Conservation (phyloP, 345 rosid species). For the Dovyalis caffra region DNA sequence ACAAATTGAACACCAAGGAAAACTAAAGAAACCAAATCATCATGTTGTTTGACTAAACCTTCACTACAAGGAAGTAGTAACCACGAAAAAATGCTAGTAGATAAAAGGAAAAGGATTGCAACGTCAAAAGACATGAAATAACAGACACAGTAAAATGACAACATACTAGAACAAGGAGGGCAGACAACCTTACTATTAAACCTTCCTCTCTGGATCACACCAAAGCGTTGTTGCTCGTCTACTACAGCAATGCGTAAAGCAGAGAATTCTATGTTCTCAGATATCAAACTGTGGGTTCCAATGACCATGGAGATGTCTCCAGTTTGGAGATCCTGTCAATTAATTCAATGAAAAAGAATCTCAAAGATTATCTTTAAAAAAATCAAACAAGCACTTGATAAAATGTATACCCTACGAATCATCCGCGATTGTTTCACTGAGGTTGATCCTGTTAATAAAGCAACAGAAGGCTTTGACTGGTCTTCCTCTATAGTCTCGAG, state of each 20-base stretch:
- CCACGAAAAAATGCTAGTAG: neutral
- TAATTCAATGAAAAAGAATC: conserved; percentile 23
- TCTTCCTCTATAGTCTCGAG: conserved; percentile 61
- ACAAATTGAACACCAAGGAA: too few relatives aligned
- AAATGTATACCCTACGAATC: conserved; percentile 72
- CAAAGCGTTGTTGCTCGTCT: conserved; percentile 98
- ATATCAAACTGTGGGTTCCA: conserved; percentile 93
- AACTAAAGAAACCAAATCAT: neutral
- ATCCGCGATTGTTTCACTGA: conserved; percentile 72
- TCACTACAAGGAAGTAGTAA: neutral
- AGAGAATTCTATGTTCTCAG: conserved; percentile 78
- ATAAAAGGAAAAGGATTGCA: neutral
- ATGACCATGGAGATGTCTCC: conserved; percentile 83
- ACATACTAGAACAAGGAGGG: conserved; percentile 15
- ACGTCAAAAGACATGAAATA: neutral
- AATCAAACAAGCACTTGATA: conserved; percentile 16
- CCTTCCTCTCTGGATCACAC: conserved; percentile 95
- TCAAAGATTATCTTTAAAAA: conserved; percentile 10
- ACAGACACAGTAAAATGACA: neutral
- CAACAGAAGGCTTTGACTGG: conserved; percentile 67
- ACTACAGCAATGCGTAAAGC: conserved; percentile 91
- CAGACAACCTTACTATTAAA: conserved; percentile 86
- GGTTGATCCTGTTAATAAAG: conserved; percentile 90
- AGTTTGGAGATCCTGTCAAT: conserved; percentile 68
- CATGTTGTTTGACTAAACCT: neutral